Evolutionary conservation across 129 eudicot genomes (phyloP), one percentile per base, ranked within the genome.

Genomic region (Saposhnikovia divaricata): DNA sequence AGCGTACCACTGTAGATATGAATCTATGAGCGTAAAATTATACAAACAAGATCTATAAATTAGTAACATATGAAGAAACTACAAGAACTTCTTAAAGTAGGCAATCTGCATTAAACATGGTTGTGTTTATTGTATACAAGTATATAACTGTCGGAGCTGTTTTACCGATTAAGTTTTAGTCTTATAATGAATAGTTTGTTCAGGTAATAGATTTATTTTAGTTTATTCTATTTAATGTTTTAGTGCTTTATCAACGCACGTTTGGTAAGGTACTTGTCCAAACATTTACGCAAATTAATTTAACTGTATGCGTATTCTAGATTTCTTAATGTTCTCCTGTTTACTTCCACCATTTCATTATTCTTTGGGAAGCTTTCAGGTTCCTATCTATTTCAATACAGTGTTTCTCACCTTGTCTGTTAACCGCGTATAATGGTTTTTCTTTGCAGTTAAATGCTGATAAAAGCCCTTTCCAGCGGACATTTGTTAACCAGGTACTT

Each of bases 381-480:
- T 57, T n/a, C 66, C 66, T 57, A 57, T 0, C 37, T 7, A 57
- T 57, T 21, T 23, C 6, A 0, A 28, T 57, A 57, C 28, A 21
- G 28, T 57, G 13, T 57, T 23, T 57, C 27, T 21, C 27, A 21
- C 65, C 28, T 11, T 68, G 9, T 44, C 25, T 2, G 59, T 50
- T 74, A 25, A 76, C 65, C 1, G 1, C 37, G 23, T 53, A 75
- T 83, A 50, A 51, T n/a, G 19, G 72, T 70, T 83, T 50, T 83
- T 79, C 45, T 80, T 83, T 43, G 82, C 94, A 95, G 98, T 88
- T 95, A 87, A 95, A 95, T 80, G 96, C 90, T 14, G 98, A 92
- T 55, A 95, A 92, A 81, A 95, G 98, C 84, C 98, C 98, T 74
- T 95, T 95, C 78, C 98, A 95, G 85, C 78, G 97, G 57, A 95